phyloP scores from a whole-genome alignment of 495 filamentous ascomycete species.

The Sordaria brevicollis region DNA sequence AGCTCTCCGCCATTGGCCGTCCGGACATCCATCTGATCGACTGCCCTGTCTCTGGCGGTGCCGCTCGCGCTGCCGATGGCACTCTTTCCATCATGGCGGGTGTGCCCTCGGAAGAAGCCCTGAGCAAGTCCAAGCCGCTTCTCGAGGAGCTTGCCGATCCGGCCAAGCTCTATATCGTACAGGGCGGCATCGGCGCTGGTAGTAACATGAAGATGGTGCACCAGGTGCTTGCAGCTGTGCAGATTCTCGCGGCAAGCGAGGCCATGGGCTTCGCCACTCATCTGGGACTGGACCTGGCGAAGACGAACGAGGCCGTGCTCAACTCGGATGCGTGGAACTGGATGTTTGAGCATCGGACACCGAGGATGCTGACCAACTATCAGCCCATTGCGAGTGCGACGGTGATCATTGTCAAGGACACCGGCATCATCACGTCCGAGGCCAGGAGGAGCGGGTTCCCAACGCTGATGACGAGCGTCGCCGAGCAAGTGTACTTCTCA shows the following conservation, averaged over 20 bases:
- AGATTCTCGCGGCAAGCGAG: slow-evolving; percentile 65
- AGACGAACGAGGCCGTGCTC: slow-evolving; percentile 47
- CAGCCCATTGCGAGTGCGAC: slow-evolving; percentile 59
- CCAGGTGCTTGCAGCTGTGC: slow-evolving; percentile 68
- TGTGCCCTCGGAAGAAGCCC: slow-evolving; percentile 39
- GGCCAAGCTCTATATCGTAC: slow-evolving; percentile 61
- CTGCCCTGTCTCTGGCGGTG: slow-evolving; percentile 69
- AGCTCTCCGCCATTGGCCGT: slow-evolving; percentile 44
- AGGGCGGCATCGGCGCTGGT: slow-evolving; percentile 64
- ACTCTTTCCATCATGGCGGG: slow-evolving; percentile 76
- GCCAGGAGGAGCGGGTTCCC: slow-evolving; percentile 50
- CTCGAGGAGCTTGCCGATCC: slow-evolving; percentile 51
- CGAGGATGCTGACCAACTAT: slow-evolving; percentile 58
- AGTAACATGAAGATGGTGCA: slow-evolving; percentile 85
- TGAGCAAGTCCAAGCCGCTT: slow-evolving; percentile 48
- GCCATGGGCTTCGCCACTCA: slow-evolving; percentile 61
- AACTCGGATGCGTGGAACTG: slow-evolving; percentile 55
- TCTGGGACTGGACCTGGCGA: slow-evolving; percentile 52
- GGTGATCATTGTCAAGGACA: slow-evolving; percentile 73
- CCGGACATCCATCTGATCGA: slow-evolving; percentile 62
- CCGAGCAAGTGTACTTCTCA: slow-evolving; percentile 60
- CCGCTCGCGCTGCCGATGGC: slow-evolving; percentile 59
- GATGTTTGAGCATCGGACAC: slow-evolving; percentile 73
- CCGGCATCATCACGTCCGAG: slow-evolving; percentile 65
- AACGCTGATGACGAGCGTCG: slow-evolving; percentile 57